Conservation (phyloP, 805 yeast genomes). For the Saturnispora serradocipensis region DNA sequence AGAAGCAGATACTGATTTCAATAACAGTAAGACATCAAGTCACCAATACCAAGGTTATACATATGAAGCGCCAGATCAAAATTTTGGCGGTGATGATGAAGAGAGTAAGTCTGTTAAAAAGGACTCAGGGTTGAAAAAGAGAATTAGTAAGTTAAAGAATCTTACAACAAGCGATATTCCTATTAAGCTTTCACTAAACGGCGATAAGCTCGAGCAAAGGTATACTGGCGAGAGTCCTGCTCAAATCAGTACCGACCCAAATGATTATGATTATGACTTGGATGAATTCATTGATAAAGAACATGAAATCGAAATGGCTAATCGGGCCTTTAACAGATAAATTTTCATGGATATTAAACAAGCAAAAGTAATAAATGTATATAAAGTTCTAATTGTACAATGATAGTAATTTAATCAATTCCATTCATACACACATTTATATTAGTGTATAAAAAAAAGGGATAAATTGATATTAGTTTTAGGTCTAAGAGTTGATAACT, state of each 20-base stretch:
- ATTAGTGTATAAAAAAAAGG: not conserved
- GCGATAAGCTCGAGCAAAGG: conserved; percentile 5
- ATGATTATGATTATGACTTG: conserved; percentile 37
- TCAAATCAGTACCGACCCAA: conserved; percentile 28
- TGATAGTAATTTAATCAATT: not conserved
- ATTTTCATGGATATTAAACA: not conserved
- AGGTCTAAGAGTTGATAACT: not conserved
- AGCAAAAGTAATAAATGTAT: not conserved
- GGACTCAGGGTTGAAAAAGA: conserved; percentile 4
- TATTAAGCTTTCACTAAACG: conserved; percentile 19
- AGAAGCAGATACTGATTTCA: not conserved
- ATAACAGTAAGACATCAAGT: not conserved
- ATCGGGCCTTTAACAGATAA: conserved; percentile 1
- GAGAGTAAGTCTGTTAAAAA: not conserved
- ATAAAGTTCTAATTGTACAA: not conserved
- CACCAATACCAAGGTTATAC: conserved; percentile 10
- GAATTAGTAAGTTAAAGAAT: not conserved
- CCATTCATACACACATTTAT: not conserved
- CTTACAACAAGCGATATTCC: conserved; percentile 23
- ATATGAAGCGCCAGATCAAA: conserved; percentile 28
- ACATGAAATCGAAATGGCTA: conserved; percentile 18
- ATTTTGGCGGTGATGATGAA: conserved; percentile 7
- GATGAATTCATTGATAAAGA: conserved; percentile 37
- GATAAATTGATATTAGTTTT: not conserved
- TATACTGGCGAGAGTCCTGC: not conserved